These are phyloP conservation scores for Hygrocybe coccinea DNA, from an alignment of 768 basidiomycete species.

Conservation along the genomic window DNA sequence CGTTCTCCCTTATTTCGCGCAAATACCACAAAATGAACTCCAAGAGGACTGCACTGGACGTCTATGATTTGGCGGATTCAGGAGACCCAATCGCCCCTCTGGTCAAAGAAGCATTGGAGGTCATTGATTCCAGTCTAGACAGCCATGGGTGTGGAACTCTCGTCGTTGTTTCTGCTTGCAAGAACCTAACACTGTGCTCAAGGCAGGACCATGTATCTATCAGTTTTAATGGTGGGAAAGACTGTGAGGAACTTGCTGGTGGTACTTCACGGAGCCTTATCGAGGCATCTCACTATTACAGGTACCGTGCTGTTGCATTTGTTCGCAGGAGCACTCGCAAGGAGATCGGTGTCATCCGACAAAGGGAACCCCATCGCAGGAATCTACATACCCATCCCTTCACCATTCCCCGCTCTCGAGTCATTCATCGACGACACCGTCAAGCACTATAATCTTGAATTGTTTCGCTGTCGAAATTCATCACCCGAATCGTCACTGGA, in stretches of 20 bases:
- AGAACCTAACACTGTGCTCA: slow-evolving; percentile 15
- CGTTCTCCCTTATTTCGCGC: not conserved
- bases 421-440: slow-evolving; percentile 68
- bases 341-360: slow-evolving; percentile 31
- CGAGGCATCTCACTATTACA: slow-evolving; percentile 32
- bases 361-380: slow-evolving; percentile 49
- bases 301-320: slow-evolving; percentile 95
- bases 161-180: too few species aligned
- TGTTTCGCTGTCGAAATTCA: slow-evolving; percentile 54
- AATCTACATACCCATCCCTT: slow-evolving; percentile 86
- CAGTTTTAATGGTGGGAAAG: slow-evolving; percentile 98
- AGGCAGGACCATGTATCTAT: slow-evolving; percentile 72
- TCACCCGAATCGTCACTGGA: slow-evolving; percentile 33
- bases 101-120: slow-evolving; percentile 74
- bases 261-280: not conserved
- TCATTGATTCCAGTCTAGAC: slow-evolving; percentile 75
- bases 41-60: slow-evolving; percentile 48
- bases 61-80: slow-evolving; percentile 58
- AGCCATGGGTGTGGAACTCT: slow-evolving; percentile 65
- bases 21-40: slow-evolving; percentile 38
- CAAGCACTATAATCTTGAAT: slow-evolving; percentile 64
- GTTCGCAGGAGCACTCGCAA: slow-evolving; percentile 67
- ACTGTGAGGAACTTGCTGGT: slow-evolving; percentile 58
- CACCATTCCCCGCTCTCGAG: slow-evolving; percentile 83
- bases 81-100: slow-evolving; percentile 49